These are phyloP conservation scores for Boletus subcaerulescens DNA, from an alignment of 768 basidiomycete genomes.

Conservation along the genomic window DNA sequence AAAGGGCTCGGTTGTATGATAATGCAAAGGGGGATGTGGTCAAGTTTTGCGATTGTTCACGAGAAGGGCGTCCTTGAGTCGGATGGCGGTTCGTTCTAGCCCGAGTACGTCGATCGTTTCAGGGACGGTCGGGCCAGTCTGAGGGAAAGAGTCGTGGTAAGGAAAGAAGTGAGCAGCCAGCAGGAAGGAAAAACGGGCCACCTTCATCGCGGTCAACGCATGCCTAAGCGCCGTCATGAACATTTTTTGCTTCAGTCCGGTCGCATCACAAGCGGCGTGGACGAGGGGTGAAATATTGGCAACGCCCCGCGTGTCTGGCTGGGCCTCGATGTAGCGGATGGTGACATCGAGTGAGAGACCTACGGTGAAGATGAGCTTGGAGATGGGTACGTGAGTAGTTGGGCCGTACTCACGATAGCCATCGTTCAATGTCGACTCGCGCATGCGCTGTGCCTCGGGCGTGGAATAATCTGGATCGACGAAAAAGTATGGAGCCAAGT, in stretches of 20 bases:
- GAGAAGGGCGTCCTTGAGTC: conserved; percentile 19
- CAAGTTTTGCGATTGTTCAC: neutral
- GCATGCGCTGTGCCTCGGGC: conserved; percentile 54
- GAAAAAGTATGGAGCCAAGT: conserved; percentile 76
- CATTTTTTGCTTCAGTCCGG: conserved; percentile 42
- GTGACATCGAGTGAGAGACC: conserved; percentile 10
- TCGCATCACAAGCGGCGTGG: conserved; percentile 41
- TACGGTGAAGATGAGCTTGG: neutral
- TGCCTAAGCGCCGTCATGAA: conserved; percentile 76
- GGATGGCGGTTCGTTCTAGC: conserved; percentile 16
- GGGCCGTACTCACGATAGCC: conserved; percentile 44
- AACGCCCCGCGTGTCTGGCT: neutral
- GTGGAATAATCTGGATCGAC: conserved; percentile 57
- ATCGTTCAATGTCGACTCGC: conserved; percentile 37
- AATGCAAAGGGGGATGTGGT: too few relatives aligned
- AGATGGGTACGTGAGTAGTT: neutral
- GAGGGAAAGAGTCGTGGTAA: neutral
- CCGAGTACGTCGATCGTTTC: conserved; percentile 41
- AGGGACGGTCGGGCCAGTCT: conserved; percentile 44
- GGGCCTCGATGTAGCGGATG: neutral
- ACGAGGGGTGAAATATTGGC: conserved; percentile 37
- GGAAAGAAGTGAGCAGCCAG: neutral
- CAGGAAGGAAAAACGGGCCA: conserved; percentile 18
- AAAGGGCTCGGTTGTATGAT: neutral
- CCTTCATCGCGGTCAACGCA: conserved; percentile 83